phyloP scores from a whole-genome alignment of 768 basidiomycete genomes.

The Mycena indigotica region DNA sequence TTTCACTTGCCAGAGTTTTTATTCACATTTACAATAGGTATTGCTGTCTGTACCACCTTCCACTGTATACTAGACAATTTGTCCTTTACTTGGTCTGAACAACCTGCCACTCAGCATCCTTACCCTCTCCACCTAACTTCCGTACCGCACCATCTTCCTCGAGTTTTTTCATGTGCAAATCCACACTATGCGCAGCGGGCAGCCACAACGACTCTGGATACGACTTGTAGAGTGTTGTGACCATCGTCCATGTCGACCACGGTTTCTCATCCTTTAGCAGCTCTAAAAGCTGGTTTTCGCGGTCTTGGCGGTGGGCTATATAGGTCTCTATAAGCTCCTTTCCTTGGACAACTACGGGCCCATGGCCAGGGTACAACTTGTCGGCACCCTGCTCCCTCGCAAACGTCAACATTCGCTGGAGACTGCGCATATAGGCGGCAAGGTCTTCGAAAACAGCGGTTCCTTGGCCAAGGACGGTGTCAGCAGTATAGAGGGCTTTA shows the following conservation, averaged over 20 bases:
- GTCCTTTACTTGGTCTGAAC: constrained; percentile 6
- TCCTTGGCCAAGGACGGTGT: constrained; percentile 89
- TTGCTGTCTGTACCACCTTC: constrained; percentile 20
- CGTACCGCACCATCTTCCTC: constrained; percentile 62
- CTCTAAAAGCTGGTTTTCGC: constrained; percentile 77
- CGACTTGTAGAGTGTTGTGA: constrained; percentile 64
- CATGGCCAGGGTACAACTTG: constrained; percentile 85
- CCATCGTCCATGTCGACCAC: constrained; percentile 70
- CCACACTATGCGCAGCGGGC: constrained; percentile 68
- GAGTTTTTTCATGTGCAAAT: constrained; percentile 75
- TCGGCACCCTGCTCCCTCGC: constrained; percentile 26
- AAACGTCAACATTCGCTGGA: constrained; percentile 59
- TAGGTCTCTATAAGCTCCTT: constrained; percentile 65
- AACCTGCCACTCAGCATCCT: constrained; percentile 51
- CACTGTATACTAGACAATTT: too few relatives aligned
- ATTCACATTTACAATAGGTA: constrained; percentile 9
- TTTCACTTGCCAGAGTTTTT: constrained; percentile 7
- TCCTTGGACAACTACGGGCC: constrained; percentile 72
- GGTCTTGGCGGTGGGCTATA: constrained; percentile 76
- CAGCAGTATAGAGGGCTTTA: constrained; percentile 81
- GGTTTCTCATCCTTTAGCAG: constrained; percentile 23
- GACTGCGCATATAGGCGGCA: constrained; percentile 62
- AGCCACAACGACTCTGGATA: constrained; percentile 75
- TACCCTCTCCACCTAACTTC: constrained; percentile 52
- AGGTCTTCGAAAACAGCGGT: constrained; percentile 90